phyloP scores from a whole-genome alignment of 352 stramenopile genomes.

The Pythium brachiatum region DNA sequence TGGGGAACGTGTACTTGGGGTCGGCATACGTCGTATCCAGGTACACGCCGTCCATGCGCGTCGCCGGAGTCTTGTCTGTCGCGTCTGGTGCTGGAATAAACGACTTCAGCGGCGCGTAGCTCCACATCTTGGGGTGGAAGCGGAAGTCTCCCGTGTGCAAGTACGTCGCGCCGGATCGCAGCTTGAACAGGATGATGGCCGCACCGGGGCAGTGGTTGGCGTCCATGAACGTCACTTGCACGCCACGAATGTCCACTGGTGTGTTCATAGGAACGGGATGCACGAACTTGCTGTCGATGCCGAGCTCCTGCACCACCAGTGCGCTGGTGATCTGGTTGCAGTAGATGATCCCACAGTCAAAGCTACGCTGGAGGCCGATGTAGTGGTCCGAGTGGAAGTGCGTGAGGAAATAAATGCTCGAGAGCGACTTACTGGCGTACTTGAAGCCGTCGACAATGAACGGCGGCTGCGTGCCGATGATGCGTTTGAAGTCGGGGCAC shows the following conservation, averaged over 20 bases:
- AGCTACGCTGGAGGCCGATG: constrained; percentile 85
- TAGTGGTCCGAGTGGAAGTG: constrained; percentile 99
- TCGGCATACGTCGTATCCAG: constrained; percentile 98
- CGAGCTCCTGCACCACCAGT: constrained; percentile 91
- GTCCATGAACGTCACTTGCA: constrained; percentile 94
- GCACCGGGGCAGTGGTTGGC: constrained; percentile 97
- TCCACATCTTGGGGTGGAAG: constrained; percentile 73
- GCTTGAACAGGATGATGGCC: constrained; percentile 93
- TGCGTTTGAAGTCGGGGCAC: constrained; percentile 81
- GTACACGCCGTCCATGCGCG: constrained; percentile 84
- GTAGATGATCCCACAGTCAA: constrained; percentile 94
- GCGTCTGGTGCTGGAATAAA: constrained; percentile 23
- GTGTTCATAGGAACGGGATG: constrained; percentile 90
- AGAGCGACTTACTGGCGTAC: constrained; percentile 72
- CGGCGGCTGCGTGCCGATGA: constrained; percentile 66
- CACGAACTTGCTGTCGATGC: constrained; percentile 90
- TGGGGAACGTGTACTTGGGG: constrained; percentile 92
- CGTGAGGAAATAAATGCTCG: constrained; percentile 94
- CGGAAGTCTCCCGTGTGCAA: constrained; percentile 92
- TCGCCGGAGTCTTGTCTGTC: constrained; percentile 19
- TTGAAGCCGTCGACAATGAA: constrained; percentile 88
- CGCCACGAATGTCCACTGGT: constrained; percentile 72
- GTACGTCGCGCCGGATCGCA: constrained; percentile 76
- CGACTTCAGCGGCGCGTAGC: constrained; percentile 45
- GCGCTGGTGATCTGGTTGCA: constrained; percentile 92